Percentiles rank a stretch among this genome's conserved stretches.
Conservation (phyloP, 805 yeast genomes). For the Zygotorulaspora danielsina region DNA sequence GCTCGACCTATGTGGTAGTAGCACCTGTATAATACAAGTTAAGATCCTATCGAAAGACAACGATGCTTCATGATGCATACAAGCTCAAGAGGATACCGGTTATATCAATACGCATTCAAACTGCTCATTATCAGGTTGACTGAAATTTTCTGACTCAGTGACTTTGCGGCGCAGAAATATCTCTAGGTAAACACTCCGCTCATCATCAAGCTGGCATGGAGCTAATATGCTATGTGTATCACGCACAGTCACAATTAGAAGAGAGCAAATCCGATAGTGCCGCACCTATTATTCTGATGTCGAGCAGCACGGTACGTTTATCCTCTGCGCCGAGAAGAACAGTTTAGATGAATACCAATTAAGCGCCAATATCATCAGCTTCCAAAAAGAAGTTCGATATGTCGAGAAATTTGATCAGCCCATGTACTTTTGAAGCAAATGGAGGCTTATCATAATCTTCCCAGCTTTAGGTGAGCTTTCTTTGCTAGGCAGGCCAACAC, state of each 20-base stretch:
- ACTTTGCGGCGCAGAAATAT: conserved; percentile 12
- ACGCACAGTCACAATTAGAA: conserved; percentile 5
- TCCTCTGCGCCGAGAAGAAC: conserved; percentile 6
- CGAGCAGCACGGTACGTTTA: conserved; percentile 9
- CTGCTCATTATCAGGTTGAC: conserved; percentile 6
- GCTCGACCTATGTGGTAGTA: too few relatives aligned
- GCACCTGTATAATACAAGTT: too few relatives aligned
- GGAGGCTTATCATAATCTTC: conserved; percentile 10
- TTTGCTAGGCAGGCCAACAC: conserved; percentile 10
- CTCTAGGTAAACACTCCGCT: conserved; percentile 9
- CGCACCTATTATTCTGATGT: conserved; percentile 13
- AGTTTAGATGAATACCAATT: conserved; percentile 14
- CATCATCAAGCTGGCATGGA: conserved; percentile 8
- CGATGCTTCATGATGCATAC: too few relatives aligned
- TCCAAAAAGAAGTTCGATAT: conserved; percentile 6
- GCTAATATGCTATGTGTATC: conserved; percentile 13
- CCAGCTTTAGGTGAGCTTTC: conserved; percentile 13
- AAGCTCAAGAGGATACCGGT: conserved; percentile 12
- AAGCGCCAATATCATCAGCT: conserved; percentile 13
- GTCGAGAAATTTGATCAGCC: conserved; percentile 1
- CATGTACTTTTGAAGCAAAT: conserved; percentile 7
- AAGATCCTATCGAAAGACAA: too few relatives aligned
- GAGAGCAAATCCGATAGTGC: conserved; percentile 9
- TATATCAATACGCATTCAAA: conserved; percentile 6
- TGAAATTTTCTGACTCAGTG: conserved; percentile 6